These are phyloP conservation scores for Pseudogymnoascus sp. DNA, from an alignment of 2,329 filamentous ascomycete genomes.

Conservation along the genomic window DNA sequence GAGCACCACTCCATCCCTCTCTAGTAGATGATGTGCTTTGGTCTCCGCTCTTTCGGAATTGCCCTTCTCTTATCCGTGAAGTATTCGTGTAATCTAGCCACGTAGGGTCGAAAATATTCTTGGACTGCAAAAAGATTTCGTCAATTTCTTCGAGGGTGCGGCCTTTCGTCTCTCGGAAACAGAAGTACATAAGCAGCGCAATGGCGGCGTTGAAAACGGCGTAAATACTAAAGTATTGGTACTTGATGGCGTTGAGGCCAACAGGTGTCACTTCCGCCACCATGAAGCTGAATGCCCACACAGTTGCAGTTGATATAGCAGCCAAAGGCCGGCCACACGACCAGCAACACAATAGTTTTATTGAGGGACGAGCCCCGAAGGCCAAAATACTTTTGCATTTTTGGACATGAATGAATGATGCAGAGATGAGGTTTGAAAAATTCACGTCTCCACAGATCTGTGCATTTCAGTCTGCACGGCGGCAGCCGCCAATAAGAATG, in stretches of 20 bases:
- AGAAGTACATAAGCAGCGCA: constrained; percentile 13
- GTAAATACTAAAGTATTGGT: constrained; percentile 16
- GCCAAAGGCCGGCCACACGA: constrained; percentile 35
- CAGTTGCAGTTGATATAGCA: constrained; percentile 22
- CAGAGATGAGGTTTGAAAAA: neutral
- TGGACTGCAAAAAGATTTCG: constrained; percentile 15
- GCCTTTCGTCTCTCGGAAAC: constrained; percentile 17
- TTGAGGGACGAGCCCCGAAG: constrained; percentile 11
- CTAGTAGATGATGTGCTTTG: too few species aligned
- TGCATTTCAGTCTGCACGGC: neutral
- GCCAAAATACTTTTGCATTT: constrained; percentile 8
- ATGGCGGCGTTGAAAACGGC: constrained; percentile 8
- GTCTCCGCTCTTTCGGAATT: too few species aligned
- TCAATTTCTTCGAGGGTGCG: constrained; percentile 18
- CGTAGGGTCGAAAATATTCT: constrained; percentile 18
- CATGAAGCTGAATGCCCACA: constrained; percentile 17
- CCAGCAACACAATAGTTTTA: constrained; percentile 23
- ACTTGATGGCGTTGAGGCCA: constrained; percentile 13
- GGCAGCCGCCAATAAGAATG: neutral
- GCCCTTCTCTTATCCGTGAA: too few species aligned
- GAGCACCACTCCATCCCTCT: too few species aligned
- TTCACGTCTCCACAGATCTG: neutral
- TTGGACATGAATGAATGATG: neutral
- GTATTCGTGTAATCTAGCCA: too few species aligned
- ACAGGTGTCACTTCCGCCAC: constrained; percentile 15